phyloP scores from a whole-genome alignment of 2,329 filamentous ascomycete species.

The Coccinonectria pachysandricola region DNA sequence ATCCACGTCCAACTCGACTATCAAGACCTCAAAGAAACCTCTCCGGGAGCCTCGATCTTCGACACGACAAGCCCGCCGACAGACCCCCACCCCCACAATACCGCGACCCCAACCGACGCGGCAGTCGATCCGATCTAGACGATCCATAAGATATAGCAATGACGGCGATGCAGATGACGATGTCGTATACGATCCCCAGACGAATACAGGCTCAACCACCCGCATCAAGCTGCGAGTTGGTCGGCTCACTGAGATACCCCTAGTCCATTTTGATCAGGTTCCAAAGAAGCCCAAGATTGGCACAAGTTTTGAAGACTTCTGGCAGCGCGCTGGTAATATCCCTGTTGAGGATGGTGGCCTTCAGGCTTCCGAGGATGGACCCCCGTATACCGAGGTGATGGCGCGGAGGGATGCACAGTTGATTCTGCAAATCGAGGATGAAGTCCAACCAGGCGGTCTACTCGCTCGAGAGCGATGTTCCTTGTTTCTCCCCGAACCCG shows the following conservation, averaged over 20 bases:
- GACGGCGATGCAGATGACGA: constrained; percentile 11
- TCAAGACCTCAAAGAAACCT: constrained; percentile 23
- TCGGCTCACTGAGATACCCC: constrained; percentile 34
- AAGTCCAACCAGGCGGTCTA: constrained; percentile 63
- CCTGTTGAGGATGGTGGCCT: constrained; percentile 50
- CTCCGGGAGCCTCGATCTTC: constrained; percentile 19
- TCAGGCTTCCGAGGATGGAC: constrained; percentile 44
- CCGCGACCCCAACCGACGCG: constrained; percentile 26
- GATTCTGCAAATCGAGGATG: constrained; percentile 61
- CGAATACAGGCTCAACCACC: constrained; percentile 25
- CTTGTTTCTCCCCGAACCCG: constrained; percentile 60
- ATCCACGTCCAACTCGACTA: constrained; percentile 14
- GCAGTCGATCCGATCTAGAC: constrained; percentile 33
- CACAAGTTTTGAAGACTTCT: constrained; percentile 47
- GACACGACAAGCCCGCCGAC: constrained; percentile 26
- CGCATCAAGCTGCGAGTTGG: constrained; percentile 40
- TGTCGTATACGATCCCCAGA: constrained; percentile 6
- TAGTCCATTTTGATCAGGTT: constrained; percentile 50
- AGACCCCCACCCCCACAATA: constrained; percentile 32
- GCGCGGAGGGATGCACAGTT: constrained; percentile 57
- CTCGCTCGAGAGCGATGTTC: constrained; percentile 62
- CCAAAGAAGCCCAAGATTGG: constrained; percentile 43
- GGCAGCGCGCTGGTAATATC: constrained; percentile 37
- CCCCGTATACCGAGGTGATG: constrained; percentile 48
- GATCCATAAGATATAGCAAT: constrained; percentile 31